A percentile compares a stretch with the other conserved stretches of the same genome.
These are phyloP conservation scores for Chytridium lagenaria DNA, from an alignment of 371 early-diverging fungal genomes.

Conservation along the genomic window DNA sequence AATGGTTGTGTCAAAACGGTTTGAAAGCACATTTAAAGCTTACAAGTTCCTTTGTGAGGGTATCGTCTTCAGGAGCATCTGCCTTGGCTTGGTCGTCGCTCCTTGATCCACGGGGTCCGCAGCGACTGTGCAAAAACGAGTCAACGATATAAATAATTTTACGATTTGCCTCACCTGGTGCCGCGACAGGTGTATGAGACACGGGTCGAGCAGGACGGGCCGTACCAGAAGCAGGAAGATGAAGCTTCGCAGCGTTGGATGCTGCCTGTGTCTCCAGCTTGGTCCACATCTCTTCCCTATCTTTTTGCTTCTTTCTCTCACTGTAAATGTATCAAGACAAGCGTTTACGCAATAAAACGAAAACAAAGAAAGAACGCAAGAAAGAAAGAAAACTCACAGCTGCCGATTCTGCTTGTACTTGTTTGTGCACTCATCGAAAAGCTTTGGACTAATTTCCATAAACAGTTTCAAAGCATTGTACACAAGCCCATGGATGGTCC, in stretches of 20 bases:
- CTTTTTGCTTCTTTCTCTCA: conserved; percentile 83
- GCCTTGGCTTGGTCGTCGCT: conserved; percentile 36
- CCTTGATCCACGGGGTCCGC: conserved; percentile 22
- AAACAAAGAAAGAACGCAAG: too few species aligned
- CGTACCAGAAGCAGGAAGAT: conserved; percentile 20
- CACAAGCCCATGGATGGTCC: conserved; percentile 92
- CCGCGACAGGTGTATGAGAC: neutral
- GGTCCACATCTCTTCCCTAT: conserved; percentile 86
- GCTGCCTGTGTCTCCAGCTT: conserved; percentile 64
- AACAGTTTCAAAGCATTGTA: conserved; percentile 92
- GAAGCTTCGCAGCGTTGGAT: conserved; percentile 44
- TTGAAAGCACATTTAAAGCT: conserved; percentile 27
- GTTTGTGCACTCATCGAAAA: conserved; percentile 89
- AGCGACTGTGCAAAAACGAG: too few species aligned
- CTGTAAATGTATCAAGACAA: conserved; percentile 48
- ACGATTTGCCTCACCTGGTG: too few species aligned
- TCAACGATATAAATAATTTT: too few species aligned
- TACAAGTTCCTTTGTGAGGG: conserved; percentile 57
- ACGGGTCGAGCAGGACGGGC: conserved; percentile 18
- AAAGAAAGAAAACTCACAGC: conserved; percentile 78
- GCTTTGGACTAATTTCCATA: conserved; percentile 86
- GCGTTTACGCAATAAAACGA: neutral
- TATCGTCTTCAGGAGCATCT: conserved; percentile 50
- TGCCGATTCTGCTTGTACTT: conserved; percentile 81
- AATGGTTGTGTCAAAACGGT: conserved; percentile 8